phyloP scores from a whole-genome alignment of 441 rosid species.

The Macaranga tanarius region DNA sequence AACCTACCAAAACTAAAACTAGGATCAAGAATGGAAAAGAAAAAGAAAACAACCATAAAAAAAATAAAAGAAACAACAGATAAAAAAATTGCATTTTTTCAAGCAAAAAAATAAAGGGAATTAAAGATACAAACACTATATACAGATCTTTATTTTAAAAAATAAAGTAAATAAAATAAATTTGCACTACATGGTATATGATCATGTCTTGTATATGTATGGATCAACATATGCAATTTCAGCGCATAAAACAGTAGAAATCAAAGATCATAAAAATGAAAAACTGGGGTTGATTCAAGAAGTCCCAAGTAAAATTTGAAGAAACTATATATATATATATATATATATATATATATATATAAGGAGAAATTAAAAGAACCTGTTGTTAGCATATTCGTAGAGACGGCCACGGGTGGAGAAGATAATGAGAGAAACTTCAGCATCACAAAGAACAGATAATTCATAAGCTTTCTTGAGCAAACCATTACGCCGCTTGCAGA shows the following conservation, averaged over 20 bases:
- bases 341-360: neutral
- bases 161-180: too few relatives aligned
- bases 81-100: neutral
- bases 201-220: too few relatives aligned
- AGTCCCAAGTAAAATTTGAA: slow-evolving; percentile 7
- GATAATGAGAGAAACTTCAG: slow-evolving; percentile 83
- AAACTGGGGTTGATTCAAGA: slow-evolving; percentile 35
- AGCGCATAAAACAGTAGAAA: neutral
- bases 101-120: neutral
- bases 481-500: slow-evolving; percentile 92
- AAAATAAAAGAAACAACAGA: neutral
- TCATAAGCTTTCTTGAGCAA: slow-evolving; percentile 96
- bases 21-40: neutral
- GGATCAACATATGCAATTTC: neutral
- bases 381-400: slow-evolving; percentile 90
- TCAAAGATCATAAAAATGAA: neutral
- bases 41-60: neutral
- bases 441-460: slow-evolving; percentile 89
- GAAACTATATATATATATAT: neutral
- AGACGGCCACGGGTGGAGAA: slow-evolving; percentile 98
- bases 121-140: too few relatives aligned
- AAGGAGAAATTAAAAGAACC: slow-evolving; percentile 33
- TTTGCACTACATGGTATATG: too few relatives aligned
- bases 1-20: neutral
- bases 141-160: too few relatives aligned